Base-by-base conservation (phyloP, 1,284 basidiomycete species). In the Pyrrhoderma noxium region DNA sequence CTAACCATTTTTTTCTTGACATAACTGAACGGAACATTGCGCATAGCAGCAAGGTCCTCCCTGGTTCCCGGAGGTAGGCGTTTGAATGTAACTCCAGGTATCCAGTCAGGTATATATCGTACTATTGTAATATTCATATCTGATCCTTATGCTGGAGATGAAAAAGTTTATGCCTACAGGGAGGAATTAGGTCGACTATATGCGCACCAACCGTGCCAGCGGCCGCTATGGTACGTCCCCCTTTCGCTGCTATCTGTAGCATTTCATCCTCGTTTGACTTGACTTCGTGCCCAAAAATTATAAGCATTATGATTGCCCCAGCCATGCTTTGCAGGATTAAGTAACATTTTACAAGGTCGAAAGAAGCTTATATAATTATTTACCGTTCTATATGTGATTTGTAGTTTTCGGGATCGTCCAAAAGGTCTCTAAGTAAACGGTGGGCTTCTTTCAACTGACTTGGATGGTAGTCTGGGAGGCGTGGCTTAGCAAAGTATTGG, bases 1-100 rank as follows among this genome's bases (percentile, higher is more conserved):
- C n/a, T n/a, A n/a, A 52, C 54, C 36, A 41, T 56, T 31, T 52
- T 47, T 37, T 46, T 45, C 31, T 56, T 52, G 11, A 56, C 35
- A 14, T 52, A 45, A 22, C 37, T n/a, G 42, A 52, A 42, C 9
- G 54, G 51, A 27, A 52, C 45, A 8, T 44, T 27, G 31, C 52
- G 45, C 8, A 56, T 41, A 19, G 52, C 54, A n/a, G 27, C 42
- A 11, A 52, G 43, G 23, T 52, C 41, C 16, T 52, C 37, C 13
- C 38, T 18, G 3, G 47, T 49, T 14, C 14, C 21, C 2, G 45
- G 27, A 5, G 51, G 19, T 18, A 49, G 47, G 13, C 61, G 60
- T 55, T 75, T 61, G 62, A 77, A 79, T 0, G 67, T 64, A 21
- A 65, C 63, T 0, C 76, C 76, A 36, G 76, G 76, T 3, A 76